Evolutionary conservation across 768 basidiomycete genomes (phyloP), one percentile per base, ranked within the genome.

Genomic region (Scleroderma bovista): DNA sequence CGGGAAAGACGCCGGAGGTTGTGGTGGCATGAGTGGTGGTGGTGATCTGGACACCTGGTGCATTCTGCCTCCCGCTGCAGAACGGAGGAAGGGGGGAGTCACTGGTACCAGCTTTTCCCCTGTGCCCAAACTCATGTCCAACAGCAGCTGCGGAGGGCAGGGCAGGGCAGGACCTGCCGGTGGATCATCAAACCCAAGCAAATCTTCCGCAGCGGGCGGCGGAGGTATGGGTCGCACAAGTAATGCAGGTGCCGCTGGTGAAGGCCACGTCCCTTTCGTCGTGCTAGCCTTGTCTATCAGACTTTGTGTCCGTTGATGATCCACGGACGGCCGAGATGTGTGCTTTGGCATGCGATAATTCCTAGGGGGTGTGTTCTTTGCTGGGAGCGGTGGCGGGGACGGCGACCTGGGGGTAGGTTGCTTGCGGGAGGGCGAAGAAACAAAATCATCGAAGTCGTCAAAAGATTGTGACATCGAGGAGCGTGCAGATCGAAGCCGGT

Each of bases 201-300:
- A 26, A 33, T 31, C 31, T 12, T 34, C 17, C 31, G 20, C 4
- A 6, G 9, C 31, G 19, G 44, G 29, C 33, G 57, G 47, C 16
- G 53, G 60, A 32, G 69, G 61, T 17, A 61, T 57, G 4, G 69
- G 65, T 20, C 63, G 60, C n/a, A 60, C 56, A 33, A 44, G 55
- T 15, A 52, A 59, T 51, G 60, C 41, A 42, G 68, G 61, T 19
- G 57, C 54, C 31, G 47, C 31, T 6, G 38, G 47, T 16, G 51
- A 51, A 19, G 75, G 75, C 75, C 75, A 77, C 41, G 58, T 50
- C 2, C 75, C 69, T 3, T 69, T 64, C 13, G 72, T 71, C 3
- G 79, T 66, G 8, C 81, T 81, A 8, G 79, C 85, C 15, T 64
- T 68, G 53, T 81, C 75, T 56, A 88, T 62, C 22, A 87, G 69